A percentile compares a stretch with the other conserved stretches of the same genome.
phyloP scores from a whole-genome alignment of 495 filamentous ascomycete genomes.

The Eremomyces bilateralis region DNA sequence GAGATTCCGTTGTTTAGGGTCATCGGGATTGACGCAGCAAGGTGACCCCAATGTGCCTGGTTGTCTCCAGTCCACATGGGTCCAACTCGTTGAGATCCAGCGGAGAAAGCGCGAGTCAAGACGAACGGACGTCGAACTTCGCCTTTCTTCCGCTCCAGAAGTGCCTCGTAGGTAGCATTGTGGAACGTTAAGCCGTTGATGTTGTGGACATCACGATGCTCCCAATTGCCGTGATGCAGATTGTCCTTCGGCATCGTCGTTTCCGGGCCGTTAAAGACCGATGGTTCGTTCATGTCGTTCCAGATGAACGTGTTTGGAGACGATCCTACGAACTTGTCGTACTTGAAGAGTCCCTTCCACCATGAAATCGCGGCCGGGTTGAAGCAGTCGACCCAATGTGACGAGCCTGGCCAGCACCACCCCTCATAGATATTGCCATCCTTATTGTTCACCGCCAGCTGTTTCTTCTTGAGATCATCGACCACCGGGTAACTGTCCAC shows the following conservation, averaged over 20 bases:
- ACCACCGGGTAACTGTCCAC: conserved; percentile 50
- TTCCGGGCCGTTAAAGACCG: conserved; percentile 94
- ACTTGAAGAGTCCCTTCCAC: conserved; percentile 79
- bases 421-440: conserved; percentile 77
- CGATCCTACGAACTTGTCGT: conserved; percentile 63
- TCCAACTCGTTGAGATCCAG: conserved; percentile 68
- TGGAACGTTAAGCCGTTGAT: conserved; percentile 82
- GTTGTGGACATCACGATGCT: conserved; percentile 93
- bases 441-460: conserved; percentile 69
- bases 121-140: conserved; percentile 71
- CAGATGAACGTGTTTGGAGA: conserved; percentile 75
- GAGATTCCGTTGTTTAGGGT: conserved; percentile 75
- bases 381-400: conserved; percentile 89
- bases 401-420: conserved; percentile 96
- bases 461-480: conserved; percentile 63
- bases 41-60: conserved; percentile 78
- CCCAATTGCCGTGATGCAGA: conserved; percentile 76
- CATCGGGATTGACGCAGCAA: conserved; percentile 75
- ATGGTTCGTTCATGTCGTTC: conserved; percentile 99
- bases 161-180: conserved; percentile 73
- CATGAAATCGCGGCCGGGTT: conserved; percentile 68
- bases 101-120: conserved; percentile 75
- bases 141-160: conserved; percentile 59
- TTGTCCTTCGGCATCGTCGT: conserved; percentile 98
- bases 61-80: conserved; percentile 99